Evolutionary conservation across 805 yeast species (phyloP).

Genomic region (Candida piceae): DNA sequence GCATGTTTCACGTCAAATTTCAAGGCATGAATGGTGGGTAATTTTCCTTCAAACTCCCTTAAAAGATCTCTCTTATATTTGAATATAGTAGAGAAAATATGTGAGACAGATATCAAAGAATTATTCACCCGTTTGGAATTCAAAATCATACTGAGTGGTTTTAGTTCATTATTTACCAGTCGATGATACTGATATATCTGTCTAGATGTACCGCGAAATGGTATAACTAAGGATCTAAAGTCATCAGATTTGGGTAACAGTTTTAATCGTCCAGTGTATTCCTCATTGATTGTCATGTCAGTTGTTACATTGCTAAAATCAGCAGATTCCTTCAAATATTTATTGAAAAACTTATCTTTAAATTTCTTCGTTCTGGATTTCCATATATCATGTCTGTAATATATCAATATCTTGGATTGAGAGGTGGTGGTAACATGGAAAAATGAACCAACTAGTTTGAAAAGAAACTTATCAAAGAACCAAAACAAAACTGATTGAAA

Average conservation of each 20-base stretch:
- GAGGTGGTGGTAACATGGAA: slow-evolving; percentile 67
- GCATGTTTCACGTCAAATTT: slow-evolving; percentile 77
- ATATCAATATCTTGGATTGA: slow-evolving; percentile 34
- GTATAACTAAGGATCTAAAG: slow-evolving; percentile 57
- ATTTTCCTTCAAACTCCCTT: slow-evolving; percentile 6
- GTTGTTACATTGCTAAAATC: slow-evolving; percentile 11
- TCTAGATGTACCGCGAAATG: slow-evolving; percentile 34
- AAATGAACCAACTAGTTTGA: slow-evolving; percentile 42
- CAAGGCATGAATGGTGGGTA: slow-evolving; percentile 43
- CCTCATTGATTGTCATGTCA: too few species aligned
- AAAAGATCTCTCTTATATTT: slow-evolving; percentile 31
- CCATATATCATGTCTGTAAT: slow-evolving; percentile 62
- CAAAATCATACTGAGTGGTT: slow-evolving; percentile 39
- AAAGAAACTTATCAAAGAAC: slow-evolving; percentile 47
- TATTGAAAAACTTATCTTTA: slow-evolving; percentile 36
- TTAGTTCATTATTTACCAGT: slow-evolving; percentile 34
- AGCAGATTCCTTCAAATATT: slow-evolving; percentile 28
- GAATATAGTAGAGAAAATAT: slow-evolving; percentile 37
- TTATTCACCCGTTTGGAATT: slow-evolving; percentile 19
- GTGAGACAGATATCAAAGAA: slow-evolving; percentile 33
- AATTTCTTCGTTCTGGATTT: slow-evolving; percentile 35
- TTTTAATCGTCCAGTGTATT: slow-evolving; percentile 39
- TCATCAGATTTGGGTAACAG: slow-evolving; percentile 57
- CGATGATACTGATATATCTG: slow-evolving; percentile 31
- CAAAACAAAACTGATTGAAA: slow-evolving; percentile 47